Base-by-base conservation (phyloP, 2,329 filamentous ascomycete genomes). In the Colletotrichum sp. region DNA sequence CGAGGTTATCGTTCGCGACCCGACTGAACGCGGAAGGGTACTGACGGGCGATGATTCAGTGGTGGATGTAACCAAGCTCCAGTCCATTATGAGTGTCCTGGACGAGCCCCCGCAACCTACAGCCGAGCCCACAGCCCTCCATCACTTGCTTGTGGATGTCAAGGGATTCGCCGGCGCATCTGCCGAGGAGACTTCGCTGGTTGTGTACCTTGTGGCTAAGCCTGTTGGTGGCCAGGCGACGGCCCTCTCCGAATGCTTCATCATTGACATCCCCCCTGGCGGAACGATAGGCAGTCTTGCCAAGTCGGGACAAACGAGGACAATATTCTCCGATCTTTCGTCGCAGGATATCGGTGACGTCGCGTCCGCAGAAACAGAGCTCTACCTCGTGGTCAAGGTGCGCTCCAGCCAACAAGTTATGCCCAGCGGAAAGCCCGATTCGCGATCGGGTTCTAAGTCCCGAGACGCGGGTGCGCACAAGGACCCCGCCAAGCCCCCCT, bases 51-150 rank as follows among this genome's bases (percentile, higher is more conserved):
- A 98, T 69, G 97, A 99, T 84, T 98, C 96, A 1, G 95, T 97
- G 6, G 94, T 99, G 32, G 95, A 98, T 74, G 92, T 98, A 78
- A 96, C 96, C 8, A 95, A 93, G 82, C 88, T 99, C 72, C 98
- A 99, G 86, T 98, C 97, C 6, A 92, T 96, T 82, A 99, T 99
- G 97, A 98, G 96, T 84, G 90, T 99, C 80, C 89, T 99, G 61
- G 94, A 98, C 74, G 94, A 95, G 79, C 92, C 93, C n/a, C 96
- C 96, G 0, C 90, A 91, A 24, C 88, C 91, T 6, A 87, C 91
- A 12, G 85, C 91, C 18, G 96, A 95, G 79, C 90, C 93, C 66
- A 93, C 92, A 1, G 89, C 95, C 43, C 86, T 98, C 69, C 95
- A 98, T 82, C 94, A 99, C 79, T 85, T 98, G 7, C 88, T 98